Evolutionary conservation across 805 yeast genomes (phyloP).

Genomic region (Candida argentea): DNA sequence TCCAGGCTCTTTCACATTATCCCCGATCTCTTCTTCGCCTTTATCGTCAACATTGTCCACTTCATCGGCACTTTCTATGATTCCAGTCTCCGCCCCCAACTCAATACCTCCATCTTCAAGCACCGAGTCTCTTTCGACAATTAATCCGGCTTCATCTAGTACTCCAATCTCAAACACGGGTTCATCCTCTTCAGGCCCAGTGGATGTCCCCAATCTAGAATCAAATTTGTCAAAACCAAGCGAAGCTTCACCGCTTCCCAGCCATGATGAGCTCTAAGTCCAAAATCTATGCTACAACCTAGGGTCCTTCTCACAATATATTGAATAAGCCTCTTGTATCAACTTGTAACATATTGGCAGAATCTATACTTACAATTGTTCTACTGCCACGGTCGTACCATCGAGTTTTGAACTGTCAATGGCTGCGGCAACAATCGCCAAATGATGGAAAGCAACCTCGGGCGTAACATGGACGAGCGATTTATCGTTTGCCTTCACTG

Average conservation of each 20-base stretch:
- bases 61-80: no score
- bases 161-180: not conserved
- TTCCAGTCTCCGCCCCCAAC: no score
- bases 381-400: constrained; percentile 43
- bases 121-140: no score
- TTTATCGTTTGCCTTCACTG: constrained; percentile 57
- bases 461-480: constrained; percentile 50
- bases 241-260: constrained; percentile 1
- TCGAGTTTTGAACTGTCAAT: constrained; percentile 52
- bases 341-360: no score
- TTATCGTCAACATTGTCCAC: no score
- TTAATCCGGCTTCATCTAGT: no score
- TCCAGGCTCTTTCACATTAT: no score
- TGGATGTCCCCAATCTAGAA: constrained; percentile 1
- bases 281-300: not conserved
- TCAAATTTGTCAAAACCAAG: constrained; percentile 1
- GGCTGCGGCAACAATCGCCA: constrained; percentile 83
- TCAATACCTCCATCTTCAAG: no score
- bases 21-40: constrained; percentile 1
- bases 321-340: no score
- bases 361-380: constrained; percentile 6
- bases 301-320: no score
- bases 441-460: constrained; percentile 79
- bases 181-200: not conserved
- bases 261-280: constrained; percentile 4